Conservation (phyloP, 768 basidiomycete genomes). For the Leccinum broughii region DNA sequence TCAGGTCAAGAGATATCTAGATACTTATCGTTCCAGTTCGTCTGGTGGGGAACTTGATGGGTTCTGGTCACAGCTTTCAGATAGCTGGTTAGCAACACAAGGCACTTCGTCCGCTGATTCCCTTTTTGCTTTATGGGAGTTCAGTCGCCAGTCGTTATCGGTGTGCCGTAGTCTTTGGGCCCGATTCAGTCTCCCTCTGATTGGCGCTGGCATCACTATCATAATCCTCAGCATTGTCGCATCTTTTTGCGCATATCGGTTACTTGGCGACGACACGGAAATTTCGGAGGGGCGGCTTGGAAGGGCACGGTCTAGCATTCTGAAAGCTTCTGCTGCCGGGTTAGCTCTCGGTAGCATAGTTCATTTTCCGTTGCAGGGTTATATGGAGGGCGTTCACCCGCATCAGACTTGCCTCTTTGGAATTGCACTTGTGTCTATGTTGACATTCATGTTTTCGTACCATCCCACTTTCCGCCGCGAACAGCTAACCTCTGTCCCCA, state of each 20-base stretch:
- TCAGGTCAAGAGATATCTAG: conserved; percentile 77
- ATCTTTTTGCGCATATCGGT: conserved; percentile 54
- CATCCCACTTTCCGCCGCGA: conserved; percentile 35
- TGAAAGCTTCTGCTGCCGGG: conserved; percentile 36
- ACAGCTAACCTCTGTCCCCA: conserved; percentile 33
- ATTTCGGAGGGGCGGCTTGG: conserved; percentile 46
- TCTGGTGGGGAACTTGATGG: conserved; percentile 74
- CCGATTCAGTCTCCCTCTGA: conserved; percentile 81
- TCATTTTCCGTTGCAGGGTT: conserved; percentile 33
- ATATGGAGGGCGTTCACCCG: conserved; percentile 48
- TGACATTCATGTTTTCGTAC: conserved; percentile 45
- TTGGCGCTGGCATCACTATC: conserved; percentile 68
- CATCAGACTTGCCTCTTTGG: conserved; percentile 54
- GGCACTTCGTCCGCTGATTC: conserved; percentile 23
- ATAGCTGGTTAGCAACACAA: conserved; percentile 43
- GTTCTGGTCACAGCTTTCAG: conserved; percentile 55
- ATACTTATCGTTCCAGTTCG: conserved; percentile 68
- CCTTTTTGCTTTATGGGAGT: conserved; percentile 20
- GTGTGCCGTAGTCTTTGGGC: conserved; percentile 91
- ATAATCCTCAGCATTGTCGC: conserved; percentile 58
- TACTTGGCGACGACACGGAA: conserved; percentile 41
- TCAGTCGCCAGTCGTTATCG: conserved; percentile 40
- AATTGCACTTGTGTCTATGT: conserved; percentile 45
- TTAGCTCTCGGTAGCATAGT: conserved; percentile 40
- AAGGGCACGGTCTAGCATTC: conserved; percentile 31